phyloP scores from a whole-genome alignment of 768 basidiomycete species.

The Russula dissimulans region DNA sequence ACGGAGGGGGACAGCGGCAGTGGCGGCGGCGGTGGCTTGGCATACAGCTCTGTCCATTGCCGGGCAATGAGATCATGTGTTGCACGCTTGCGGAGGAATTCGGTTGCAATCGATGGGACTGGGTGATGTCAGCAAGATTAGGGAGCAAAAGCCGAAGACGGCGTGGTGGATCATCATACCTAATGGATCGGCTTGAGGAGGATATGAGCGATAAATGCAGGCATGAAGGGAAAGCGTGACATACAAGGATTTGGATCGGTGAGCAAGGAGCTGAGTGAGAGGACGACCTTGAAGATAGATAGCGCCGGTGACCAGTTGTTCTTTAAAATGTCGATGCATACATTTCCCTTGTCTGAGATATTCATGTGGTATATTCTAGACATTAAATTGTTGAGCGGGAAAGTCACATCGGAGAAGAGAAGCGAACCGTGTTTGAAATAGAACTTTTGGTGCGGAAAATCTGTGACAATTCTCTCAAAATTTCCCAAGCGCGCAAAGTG shows the following conservation, averaged over 20 bases:
- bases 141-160: background rate
- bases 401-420: background rate
- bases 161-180: background rate
- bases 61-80: slow-evolving; percentile 35
- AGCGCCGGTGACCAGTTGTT: slow-evolving; percentile 91
- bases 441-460: slow-evolving; percentile 72
- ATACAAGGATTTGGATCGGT: slow-evolving; percentile 90
- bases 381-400: background rate
- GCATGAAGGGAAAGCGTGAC: slow-evolving; percentile 25
- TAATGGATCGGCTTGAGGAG: slow-evolving; percentile 17
- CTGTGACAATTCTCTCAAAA: slow-evolving; percentile 28
- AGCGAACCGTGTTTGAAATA: slow-evolving; percentile 61
- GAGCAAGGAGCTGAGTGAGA: slow-evolving; percentile 84
- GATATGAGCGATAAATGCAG: background rate
- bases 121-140: background rate
- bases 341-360: slow-evolving; percentile 67
- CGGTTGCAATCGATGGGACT: slow-evolving; percentile 28
- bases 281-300: slow-evolving; percentile 89
- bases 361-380: slow-evolving; percentile 88
- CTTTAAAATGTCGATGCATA: slow-evolving; percentile 89
- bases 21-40: slow-evolving; percentile 13
- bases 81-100: slow-evolving; percentile 26
- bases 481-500: background rate
- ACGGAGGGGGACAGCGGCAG: background rate
- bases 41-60: slow-evolving; percentile 31